Percentiles rank a stretch among this genome's conserved stretches.
Conservation (phyloP, 140 eudicot genomes). For the Senecio squalidus region DNA sequence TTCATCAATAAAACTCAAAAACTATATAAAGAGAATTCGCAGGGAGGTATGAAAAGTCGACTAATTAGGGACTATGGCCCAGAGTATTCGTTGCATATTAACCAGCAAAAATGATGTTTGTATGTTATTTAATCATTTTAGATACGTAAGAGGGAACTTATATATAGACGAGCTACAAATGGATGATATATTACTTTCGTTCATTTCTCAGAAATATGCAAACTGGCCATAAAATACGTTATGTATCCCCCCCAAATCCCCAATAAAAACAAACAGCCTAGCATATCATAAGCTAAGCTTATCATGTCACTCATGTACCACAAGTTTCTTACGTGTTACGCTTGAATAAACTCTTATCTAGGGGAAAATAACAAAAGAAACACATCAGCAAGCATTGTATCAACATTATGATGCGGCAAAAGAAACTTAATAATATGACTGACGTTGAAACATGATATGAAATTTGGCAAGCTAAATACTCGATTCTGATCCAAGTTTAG, state of each 20-base stretch:
- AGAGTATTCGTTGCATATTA: neutral
- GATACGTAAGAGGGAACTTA: neutral
- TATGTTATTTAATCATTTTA: neutral
- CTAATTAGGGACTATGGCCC: neutral
- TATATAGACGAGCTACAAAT: neutral
- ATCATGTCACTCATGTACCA: neutral
- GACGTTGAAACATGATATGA: too few species aligned
- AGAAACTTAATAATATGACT: too few species aligned
- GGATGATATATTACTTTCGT: neutral
- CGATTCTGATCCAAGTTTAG: too few species aligned
- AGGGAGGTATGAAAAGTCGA: neutral
- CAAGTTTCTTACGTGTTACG: neutral
- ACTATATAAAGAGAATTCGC: neutral
- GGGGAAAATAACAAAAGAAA: neutral
- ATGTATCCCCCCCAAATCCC: too few species aligned
- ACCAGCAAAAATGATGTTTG: neutral
- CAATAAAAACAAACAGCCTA: neutral
- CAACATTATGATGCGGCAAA: too few species aligned
- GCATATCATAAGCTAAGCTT: neutral
- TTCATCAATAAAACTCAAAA: too few species aligned
- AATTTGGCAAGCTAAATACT: too few species aligned
- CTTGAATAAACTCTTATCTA: neutral
- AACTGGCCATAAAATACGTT: neutral
- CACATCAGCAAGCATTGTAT: neutral
- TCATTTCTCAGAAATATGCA: neutral